phyloP scores from a whole-genome alignment of 768 basidiomycete species.

The Tulasnella sp. region DNA sequence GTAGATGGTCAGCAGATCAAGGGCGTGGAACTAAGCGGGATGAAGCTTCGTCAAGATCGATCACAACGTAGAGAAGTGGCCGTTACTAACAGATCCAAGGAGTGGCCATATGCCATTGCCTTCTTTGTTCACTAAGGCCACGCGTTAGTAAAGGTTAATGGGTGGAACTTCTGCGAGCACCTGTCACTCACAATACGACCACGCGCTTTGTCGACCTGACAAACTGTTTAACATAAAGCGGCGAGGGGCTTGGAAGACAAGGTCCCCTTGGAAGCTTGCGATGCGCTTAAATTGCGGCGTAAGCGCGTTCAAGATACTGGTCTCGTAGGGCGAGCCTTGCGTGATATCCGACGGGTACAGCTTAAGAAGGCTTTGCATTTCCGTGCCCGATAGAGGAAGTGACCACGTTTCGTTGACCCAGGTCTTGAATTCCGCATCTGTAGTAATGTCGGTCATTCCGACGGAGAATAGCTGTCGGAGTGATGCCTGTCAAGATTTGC shows the following conservation, averaged over 20 bases:
- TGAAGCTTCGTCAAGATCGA: neutral
- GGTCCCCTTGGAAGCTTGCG: conserved; percentile 6
- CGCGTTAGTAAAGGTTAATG: neutral
- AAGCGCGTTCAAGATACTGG: neutral
- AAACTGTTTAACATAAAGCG: neutral
- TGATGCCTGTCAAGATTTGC: neutral
- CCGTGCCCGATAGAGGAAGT: neutral
- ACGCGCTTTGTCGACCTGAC: neutral
- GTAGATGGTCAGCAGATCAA: neutral
- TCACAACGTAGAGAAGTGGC: neutral
- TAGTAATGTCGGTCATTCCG: neutral
- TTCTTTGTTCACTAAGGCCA: neutral
- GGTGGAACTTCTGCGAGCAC: neutral
- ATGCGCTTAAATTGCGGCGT: conserved; percentile 7
- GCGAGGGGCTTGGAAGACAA: conserved; percentile 7
- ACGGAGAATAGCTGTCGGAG: conserved; percentile 3
- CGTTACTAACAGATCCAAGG: neutral
- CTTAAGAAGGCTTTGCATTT: neutral
- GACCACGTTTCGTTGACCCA: neutral
- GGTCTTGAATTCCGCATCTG: neutral
- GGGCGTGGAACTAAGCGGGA: neutral
- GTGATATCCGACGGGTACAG: neutral
- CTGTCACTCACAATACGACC: neutral
- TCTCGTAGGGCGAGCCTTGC: neutral
- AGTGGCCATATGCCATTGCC: neutral